Percentiles rank a stretch among this genome's conserved stretches.
Conservation (phyloP, 441 rosid species). For the Jatropha multifida region DNA sequence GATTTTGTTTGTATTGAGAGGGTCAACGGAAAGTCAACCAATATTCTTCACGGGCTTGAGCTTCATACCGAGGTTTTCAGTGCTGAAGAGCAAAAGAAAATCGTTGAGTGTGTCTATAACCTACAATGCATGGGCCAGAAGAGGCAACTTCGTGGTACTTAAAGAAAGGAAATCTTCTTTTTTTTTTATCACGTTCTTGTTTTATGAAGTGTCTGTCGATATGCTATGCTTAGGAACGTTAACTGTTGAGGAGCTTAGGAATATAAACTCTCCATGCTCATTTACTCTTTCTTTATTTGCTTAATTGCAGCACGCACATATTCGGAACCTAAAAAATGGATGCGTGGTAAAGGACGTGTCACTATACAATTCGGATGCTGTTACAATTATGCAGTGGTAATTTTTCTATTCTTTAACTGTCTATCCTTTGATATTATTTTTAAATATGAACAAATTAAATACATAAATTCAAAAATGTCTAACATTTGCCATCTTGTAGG, state of each 20-base stretch:
- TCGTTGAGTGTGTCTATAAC: slow-evolving; percentile 35
- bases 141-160: slow-evolving; percentile 37
- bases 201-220: too few relatives aligned
- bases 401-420: background rate
- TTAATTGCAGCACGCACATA: slow-evolving; percentile 35
- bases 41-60: slow-evolving; percentile 44
- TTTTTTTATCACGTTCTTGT: too few relatives aligned
- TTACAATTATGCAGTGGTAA: slow-evolving; percentile 45
- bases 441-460: background rate
- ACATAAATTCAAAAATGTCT: background rate
- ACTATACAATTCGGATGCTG: slow-evolving; percentile 52
- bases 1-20: slow-evolving; percentile 36
- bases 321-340: slow-evolving; percentile 48
- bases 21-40: slow-evolving; percentile 30
- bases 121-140: slow-evolving; percentile 35
- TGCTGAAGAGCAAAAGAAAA: slow-evolving; percentile 40
- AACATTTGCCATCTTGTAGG: slow-evolving; percentile 31
- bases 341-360: slow-evolving; percentile 48
- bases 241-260: too few relatives aligned
- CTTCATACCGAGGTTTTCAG: slow-evolving; percentile 39
- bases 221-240: too few relatives aligned
- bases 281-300: background rate
- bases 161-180: too few relatives aligned
- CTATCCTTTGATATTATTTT: background rate
- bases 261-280: background rate